Evolutionary conservation across 345 rosid species (phyloP), one percentile per base, ranked within the genome.

Genomic region (Gossypium sturtianum): DNA sequence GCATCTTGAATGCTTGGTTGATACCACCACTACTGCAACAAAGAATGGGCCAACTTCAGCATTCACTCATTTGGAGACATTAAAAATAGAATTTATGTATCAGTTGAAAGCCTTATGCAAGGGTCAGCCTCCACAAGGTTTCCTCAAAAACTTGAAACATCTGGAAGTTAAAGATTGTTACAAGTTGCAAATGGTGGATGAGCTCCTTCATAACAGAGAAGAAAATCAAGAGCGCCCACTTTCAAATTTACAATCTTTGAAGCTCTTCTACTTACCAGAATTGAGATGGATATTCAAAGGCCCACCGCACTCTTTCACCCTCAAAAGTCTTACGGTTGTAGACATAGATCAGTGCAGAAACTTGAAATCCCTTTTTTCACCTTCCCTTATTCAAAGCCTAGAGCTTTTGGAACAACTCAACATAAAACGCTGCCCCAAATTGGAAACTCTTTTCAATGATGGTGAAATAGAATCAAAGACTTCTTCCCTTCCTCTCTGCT

Each of bases 81-180:
- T 61, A 61, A 1, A 0, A 1, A 6, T 29, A 10, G 2, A 0
- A 27, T 0, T 0, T 0, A 27, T 61, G 44, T 1, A 1, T 6
- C 19, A 19, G 15, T 61, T 61, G 20, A 0, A 60, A 29, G 15
- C 7, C 11, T 29, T 61, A 17, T 61, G 66, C 19, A 29, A 29
- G 8, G 44, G 66, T 13, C 19, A 61, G n/a, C 19, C 43, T 61
- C 66, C 66, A 8, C 17, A 29, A 9, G 43, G 44, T 61, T 60
- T 60, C 12, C 41, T 60, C 2, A 17, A 29, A 29, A 29, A 61
- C 17, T 38, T 61, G 3, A 61, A 15, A 61, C 0, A 6, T 4
- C n/a, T 61, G 10, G 0, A 0, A 1, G 12, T 61, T 12, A 0
- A 0, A 6, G 1, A 16, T 1, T 62, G 20, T 62, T 2, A 2